phyloP scores from a whole-genome alignment of 2,329 filamentous ascomycete genomes.

The Colletotrichum limetticola region DNA sequence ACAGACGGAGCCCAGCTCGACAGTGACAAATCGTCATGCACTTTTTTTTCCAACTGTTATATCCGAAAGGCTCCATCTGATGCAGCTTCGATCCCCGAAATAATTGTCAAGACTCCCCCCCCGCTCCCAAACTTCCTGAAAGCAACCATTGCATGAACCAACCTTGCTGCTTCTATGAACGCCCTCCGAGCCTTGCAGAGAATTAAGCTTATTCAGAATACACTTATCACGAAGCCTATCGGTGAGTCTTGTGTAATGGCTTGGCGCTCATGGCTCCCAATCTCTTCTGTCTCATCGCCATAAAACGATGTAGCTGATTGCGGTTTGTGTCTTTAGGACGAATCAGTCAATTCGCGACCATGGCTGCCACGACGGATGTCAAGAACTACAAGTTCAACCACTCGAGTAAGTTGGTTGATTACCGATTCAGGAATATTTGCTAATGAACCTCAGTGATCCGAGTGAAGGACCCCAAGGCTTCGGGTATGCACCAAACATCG shows the following conservation, averaged over 20 bases:
- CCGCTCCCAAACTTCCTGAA: constrained; percentile 2
- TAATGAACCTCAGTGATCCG: constrained; percentile 72
- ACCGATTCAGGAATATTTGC: neutral
- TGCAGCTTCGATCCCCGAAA: constrained; percentile 15
- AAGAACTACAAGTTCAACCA: constrained; percentile 88
- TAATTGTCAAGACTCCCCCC: neutral
- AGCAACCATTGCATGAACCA: neutral
- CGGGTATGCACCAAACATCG: constrained; percentile 57
- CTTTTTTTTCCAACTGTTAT: constrained; percentile 10
- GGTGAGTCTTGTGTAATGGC: neutral
- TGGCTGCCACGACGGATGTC: constrained; percentile 78
- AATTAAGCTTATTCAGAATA: constrained; percentile 31
- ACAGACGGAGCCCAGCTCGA: constrained; percentile 3
- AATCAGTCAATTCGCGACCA: constrained; percentile 52
- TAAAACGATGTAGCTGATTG: neutral
- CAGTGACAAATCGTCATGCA: constrained; percentile 12
- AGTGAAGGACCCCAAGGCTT: constrained; percentile 91
- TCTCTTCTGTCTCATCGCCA: neutral
- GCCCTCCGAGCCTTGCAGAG: constrained; percentile 29
- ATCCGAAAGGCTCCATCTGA: constrained; percentile 20
- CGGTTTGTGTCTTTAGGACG: neutral
- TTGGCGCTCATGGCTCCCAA: neutral
- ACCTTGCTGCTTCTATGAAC: constrained; percentile 21
- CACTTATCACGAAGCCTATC: constrained; percentile 6
- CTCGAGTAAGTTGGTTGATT: constrained; percentile 64